Evolutionary conservation across 805 yeast genomes (phyloP), one percentile per base, ranked within the genome.

Genomic region (Priceomyces haplophilus): DNA sequence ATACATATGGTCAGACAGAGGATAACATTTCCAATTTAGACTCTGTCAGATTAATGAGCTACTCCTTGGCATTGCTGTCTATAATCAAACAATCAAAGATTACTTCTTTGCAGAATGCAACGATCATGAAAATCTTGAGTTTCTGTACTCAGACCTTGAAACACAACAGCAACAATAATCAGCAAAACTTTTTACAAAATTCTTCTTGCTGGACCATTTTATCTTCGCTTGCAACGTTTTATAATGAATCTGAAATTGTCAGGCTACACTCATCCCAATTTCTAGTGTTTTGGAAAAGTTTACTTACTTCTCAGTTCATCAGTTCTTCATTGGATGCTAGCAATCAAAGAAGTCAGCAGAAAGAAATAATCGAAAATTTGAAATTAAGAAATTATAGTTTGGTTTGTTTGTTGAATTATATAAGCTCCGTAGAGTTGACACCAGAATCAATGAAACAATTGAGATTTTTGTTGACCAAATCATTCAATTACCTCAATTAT

Each of bases 91-190:
- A 64, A 34, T 61, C 74, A 1, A 64, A 66, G 16, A 52, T 63
- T 7, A 54, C 61, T 1, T 45, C 60, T 12, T 50, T 71, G 4
- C 74, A 69, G 44, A 67, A 68, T 40, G 55, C 75, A 5, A 65
- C 70, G 2, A 56, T 69, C 16, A 69, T 70, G 16, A 67, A 68
- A 41, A 56, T 70, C 8, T 54, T 71, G 46, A 69, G 75, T 63
- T 70, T 68, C 44, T 71, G 75, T 48, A 71, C 76, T 7, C 76
- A 71, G 41, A 65, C 59, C 41, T 59, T 71, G 51, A 71, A 71
- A 50, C 72, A 69, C 42, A 65, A 54, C 44, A 56, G 53, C 25
- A 42, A 50, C 24, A 42, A 49, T 10, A 53, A 52, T 5, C 46
- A 46, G 18, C 37, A 34, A 25, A 19, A 34, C 18, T 53, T 44